Evolutionary conservation across 768 basidiomycete genomes (phyloP).

Genomic region (Candolleomyces aberdarensis): DNA sequence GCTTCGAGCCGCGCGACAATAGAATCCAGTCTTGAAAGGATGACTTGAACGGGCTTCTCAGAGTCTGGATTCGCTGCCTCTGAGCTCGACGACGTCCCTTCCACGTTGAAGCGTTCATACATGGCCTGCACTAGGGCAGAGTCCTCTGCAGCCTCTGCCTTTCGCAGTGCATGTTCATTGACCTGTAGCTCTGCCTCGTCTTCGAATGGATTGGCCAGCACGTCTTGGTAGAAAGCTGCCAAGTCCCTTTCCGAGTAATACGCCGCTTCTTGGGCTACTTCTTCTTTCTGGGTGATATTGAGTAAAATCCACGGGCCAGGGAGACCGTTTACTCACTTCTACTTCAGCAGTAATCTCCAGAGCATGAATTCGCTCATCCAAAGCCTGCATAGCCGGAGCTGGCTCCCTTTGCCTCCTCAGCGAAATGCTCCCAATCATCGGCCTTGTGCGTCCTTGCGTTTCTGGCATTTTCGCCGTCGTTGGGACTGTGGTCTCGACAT

Average conservation of each 20-base stretch:
- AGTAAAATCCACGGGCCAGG: too few species aligned
- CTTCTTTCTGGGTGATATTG: constrained; percentile 4
- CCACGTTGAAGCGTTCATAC: constrained; percentile 5
- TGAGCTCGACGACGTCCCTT: constrained; percentile 3
- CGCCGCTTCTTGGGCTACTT: not conserved
- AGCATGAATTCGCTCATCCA: constrained; percentile 12
- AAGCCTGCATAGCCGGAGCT: constrained; percentile 1
- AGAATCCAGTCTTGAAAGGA: constrained; percentile 32
- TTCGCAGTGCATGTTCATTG: constrained; percentile 6
- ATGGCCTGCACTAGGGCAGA: constrained; percentile 2
- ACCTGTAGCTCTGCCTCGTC: not conserved
- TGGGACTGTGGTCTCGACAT: not conserved
- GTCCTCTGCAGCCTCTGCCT: constrained; percentile 6
- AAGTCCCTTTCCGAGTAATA: constrained; percentile 14
- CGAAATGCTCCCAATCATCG: not conserved
- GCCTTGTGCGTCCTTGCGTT: not conserved
- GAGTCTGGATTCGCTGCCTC: not conserved
- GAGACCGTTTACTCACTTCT: constrained; percentile 6
- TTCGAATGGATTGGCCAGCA: constrained; percentile 12
- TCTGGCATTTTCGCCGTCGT: not conserved
- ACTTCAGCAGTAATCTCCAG: constrained; percentile 8
- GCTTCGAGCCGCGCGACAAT: constrained; percentile 32
- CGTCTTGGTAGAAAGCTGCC: constrained; percentile 14
- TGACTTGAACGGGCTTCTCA: constrained; percentile 26
- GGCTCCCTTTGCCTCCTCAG: not conserved